These are phyloP conservation scores for Hypoxylon sp. DNA, from an alignment of 2,329 filamentous ascomycete genomes.

Conservation along the genomic window DNA sequence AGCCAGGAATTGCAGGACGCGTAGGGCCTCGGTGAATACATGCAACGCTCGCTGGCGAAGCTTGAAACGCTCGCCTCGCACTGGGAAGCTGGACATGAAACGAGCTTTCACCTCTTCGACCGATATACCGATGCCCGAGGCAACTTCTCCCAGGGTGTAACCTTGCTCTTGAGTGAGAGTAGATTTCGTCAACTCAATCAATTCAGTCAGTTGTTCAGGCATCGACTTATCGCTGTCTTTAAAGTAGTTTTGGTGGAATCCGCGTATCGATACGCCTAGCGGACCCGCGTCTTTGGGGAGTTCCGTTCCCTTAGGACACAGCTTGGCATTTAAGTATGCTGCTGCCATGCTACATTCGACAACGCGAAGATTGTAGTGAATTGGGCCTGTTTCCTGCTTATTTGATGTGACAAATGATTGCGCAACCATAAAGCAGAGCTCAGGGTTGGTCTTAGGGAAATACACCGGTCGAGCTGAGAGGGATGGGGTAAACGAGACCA, in stretches of 20 bases:
- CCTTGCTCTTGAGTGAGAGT: conserved; percentile 84
- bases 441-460: conserved; percentile 84
- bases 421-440: conserved; percentile 91
- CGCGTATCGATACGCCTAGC: conserved; percentile 84
- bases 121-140: conserved; percentile 76
- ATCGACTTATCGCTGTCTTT: conserved; percentile 65
- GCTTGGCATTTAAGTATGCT: conserved; percentile 71
- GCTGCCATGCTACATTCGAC: conserved; percentile 95
- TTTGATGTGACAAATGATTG: conserved; percentile 95
- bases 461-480: conserved; percentile 83
- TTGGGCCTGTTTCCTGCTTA: conserved; percentile 92
- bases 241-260: conserved; percentile 89
- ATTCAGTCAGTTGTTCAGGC: conserved; percentile 78
- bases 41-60: conserved; percentile 90
- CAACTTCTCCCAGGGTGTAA: conserved; percentile 90
- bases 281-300: conserved; percentile 86
- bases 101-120: conserved; percentile 79
- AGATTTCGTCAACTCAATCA: conserved; percentile 78
- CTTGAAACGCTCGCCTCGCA: conserved; percentile 89
- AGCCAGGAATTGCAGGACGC: conserved; percentile 86
- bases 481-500: conserved; percentile 88
- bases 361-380: conserved; percentile 96
- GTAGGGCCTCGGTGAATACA: conserved; percentile 89
- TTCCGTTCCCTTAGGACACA: conserved; percentile 69
- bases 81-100: conserved; percentile 90